Conservation (phyloP, 2,329 filamentous ascomycete genomes). For the Fusarium tanahbumbuense region DNA sequence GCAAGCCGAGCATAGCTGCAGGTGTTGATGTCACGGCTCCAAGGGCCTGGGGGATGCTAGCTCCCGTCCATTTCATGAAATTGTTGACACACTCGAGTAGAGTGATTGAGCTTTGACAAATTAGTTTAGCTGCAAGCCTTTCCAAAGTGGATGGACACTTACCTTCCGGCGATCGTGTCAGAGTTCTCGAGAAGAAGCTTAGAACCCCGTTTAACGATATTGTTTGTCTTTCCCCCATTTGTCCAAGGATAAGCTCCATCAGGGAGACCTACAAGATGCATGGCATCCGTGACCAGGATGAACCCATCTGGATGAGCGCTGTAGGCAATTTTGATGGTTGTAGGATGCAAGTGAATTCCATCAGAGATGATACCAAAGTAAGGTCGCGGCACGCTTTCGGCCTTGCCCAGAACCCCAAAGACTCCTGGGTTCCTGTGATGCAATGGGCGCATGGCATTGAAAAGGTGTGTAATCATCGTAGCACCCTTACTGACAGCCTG, state of each 20-base stretch:
- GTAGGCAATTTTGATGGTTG: conserved; percentile 89
- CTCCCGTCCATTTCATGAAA: conserved; percentile 80
- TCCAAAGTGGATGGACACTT: conserved; percentile 48
- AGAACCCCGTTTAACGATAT: conserved; percentile 76
- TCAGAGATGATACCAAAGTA: conserved; percentile 93
- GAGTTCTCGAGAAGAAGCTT: conserved; percentile 82
- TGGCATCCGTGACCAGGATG: conserved; percentile 91
- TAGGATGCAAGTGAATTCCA: conserved; percentile 89
- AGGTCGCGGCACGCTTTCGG: conserved; percentile 69
- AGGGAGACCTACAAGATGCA: conserved; percentile 85
- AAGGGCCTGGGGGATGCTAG: conserved; percentile 74
- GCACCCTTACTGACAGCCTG: conserved; percentile 78
- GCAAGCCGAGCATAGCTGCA: conserved; percentile 78
- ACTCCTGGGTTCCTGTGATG: conserved; percentile 93
- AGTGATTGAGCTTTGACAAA: conserved; percentile 68
- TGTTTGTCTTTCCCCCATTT: conserved; percentile 71
- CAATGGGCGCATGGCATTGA: conserved; percentile 92
- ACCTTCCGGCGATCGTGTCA: conserved; percentile 81
- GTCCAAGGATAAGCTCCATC: conserved; percentile 90
- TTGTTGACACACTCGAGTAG: conserved; percentile 87
- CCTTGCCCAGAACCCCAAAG: conserved; percentile 83
- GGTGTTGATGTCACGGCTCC: conserved; percentile 81
- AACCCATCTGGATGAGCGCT: conserved; percentile 86
- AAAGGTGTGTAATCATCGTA: conserved; percentile 91
- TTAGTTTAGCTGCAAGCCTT: conserved; percentile 3